These are phyloP conservation scores for Backusella westeae DNA, from an alignment of 192 early-diverging fungal genomes.

Conservation along the genomic window DNA sequence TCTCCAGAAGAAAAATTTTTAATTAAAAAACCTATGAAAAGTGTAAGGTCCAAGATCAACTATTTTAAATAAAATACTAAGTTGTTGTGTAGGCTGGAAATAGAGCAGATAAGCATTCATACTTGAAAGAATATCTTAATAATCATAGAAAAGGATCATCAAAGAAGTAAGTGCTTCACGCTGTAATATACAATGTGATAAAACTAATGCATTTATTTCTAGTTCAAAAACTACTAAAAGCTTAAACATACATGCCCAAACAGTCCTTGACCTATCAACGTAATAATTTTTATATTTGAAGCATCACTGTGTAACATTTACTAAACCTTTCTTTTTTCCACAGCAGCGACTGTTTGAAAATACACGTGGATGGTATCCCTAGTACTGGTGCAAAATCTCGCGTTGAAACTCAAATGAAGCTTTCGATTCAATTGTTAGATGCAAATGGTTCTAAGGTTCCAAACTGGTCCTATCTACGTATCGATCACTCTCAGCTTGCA, in stretches of 20 bases:
- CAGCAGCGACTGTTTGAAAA: conserved; percentile 7
- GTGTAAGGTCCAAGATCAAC: neutral
- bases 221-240: neutral
- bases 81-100: neutral
- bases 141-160: neutral
- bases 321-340: neutral
- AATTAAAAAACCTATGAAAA: neutral
- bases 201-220: neutral
- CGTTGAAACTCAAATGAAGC: conserved; percentile 95
- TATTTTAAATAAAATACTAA: neutral
- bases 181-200: neutral
- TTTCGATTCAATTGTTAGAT: conserved; percentile 79
- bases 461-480: conserved; percentile 79
- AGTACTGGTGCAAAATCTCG: conserved; percentile 71
- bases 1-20: neutral
- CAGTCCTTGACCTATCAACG: neutral
- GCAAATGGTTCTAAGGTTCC: conserved; percentile 65
- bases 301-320: neutral
- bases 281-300: neutral
- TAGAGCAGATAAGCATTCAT: neutral
- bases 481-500: conserved; percentile 83
- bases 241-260: neutral
- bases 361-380: conserved; percentile 40
- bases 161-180: neutral
- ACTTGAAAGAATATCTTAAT: neutral